phyloP scores from a whole-genome alignment of 176 grass and related monocot species.

The Elymus sibiricus region DNA sequence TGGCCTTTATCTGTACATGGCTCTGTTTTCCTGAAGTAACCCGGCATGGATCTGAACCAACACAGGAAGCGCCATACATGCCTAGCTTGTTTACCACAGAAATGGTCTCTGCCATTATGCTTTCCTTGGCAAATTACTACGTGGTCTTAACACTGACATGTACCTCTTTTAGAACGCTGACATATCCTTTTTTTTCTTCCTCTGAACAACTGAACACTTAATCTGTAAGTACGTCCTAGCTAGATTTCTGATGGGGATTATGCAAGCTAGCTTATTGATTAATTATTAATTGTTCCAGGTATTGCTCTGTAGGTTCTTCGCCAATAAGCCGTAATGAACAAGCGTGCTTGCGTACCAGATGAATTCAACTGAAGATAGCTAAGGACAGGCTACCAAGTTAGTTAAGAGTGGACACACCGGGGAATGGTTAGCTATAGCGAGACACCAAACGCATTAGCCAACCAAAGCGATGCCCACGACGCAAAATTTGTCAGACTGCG shows the following conservation, averaged over 20 bases:
- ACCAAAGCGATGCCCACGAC: slow-evolving; percentile 18
- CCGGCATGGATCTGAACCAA: not conserved
- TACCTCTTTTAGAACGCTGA: too few relatives aligned
- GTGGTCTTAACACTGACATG: not conserved
- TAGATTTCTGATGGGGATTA: not conserved
- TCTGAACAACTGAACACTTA: not conserved
- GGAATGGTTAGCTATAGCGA: not conserved
- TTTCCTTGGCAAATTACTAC: not conserved
- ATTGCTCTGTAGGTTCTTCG: not conserved
- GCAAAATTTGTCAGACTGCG: not conserved
- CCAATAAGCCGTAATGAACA: not conserved
- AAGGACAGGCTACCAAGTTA: slow-evolving; percentile 13
- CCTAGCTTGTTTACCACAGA: not conserved
- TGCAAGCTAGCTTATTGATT: not conserved
- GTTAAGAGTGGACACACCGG: slow-evolving; percentile 1
- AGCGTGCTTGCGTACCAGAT: not conserved
- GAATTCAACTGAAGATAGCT: not conserved
- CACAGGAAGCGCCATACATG: not conserved
- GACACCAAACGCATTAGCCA: slow-evolving; percentile 2
- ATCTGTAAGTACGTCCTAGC: not conserved
- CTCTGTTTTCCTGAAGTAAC: not conserved
- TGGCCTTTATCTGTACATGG: not conserved
- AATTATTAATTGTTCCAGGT: not conserved
- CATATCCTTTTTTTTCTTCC: too few relatives aligned
- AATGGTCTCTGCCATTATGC: not conserved